Conservation (phyloP, 1,284 basidiomycete genomes). For the Leccinum brunneo-olivaceum region DNA sequence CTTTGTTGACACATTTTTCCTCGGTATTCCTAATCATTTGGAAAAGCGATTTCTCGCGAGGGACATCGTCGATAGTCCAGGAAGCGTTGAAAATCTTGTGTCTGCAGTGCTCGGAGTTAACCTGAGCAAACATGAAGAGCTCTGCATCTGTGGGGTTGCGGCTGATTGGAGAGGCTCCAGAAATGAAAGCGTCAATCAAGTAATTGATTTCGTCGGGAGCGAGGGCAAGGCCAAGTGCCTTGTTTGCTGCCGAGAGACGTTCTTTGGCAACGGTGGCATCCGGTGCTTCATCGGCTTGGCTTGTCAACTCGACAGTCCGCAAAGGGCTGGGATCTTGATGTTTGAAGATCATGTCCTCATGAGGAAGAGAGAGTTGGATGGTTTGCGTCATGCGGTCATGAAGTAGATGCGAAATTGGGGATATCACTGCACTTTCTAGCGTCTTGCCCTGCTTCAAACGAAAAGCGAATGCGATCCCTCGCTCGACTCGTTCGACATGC, state of each 20-base stretch:
- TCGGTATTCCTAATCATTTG: conserved; percentile 99
- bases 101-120: conserved; percentile 98
- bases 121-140: conserved; percentile 99
- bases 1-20: conserved; percentile 65
- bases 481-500: conserved; percentile 76
- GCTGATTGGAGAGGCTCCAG: conserved; percentile 53
- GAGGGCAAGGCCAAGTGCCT: conserved; percentile 84
- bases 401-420: conserved; percentile 58
- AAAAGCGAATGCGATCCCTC: conserved; percentile 75
- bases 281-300: conserved; percentile 25
- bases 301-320: conserved; percentile 58
- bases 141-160: conserved; percentile 95
- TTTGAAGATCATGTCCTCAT: conserved; percentile 62
- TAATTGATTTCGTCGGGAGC: conserved; percentile 90
- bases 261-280: conserved; percentile 37
- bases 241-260: conserved; percentile 76
- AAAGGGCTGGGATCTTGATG: conserved; percentile 66
- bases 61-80: conserved; percentile 81
- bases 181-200: conserved; percentile 83
- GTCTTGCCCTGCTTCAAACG: conserved; percentile 36
- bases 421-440: conserved; percentile 40
- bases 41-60: conserved; percentile 80
- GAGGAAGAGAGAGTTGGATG: conserved; percentile 54
- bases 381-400: conserved; percentile 97
- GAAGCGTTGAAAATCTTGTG: conserved; percentile 99